A percentile compares a stretch with the other conserved stretches of the same genome.
Conservation (phyloP, 495 filamentous ascomycete species). For the Clohesyomyces aquaticus region DNA sequence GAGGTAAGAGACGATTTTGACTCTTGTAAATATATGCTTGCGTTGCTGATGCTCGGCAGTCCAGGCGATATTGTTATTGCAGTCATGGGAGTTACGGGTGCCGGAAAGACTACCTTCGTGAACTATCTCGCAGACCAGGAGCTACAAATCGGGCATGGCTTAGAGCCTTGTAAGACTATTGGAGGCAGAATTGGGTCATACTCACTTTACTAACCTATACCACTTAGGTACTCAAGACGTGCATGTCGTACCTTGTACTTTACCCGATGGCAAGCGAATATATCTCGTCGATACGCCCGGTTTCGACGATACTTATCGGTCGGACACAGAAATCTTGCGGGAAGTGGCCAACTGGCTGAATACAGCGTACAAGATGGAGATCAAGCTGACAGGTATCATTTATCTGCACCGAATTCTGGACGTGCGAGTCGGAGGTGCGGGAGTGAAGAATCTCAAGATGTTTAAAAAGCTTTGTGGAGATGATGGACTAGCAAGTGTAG, state of each 20-base stretch:
- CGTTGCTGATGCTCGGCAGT: neutral
- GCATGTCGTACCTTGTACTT: slow-evolving; percentile 16
- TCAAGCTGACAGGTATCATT: slow-evolving; percentile 25
- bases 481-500: slow-evolving; percentile 14
- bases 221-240: slow-evolving; percentile 16
- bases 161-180: slow-evolving; percentile 21
- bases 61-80: slow-evolving; percentile 39
- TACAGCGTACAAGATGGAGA: slow-evolving; percentile 1
- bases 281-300: slow-evolving; percentile 26
- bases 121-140: slow-evolving; percentile 16
- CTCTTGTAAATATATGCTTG: neutral
- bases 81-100: slow-evolving; percentile 42
- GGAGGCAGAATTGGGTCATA: neutral
- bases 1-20: too few relatives aligned
- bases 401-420: slow-evolving; percentile 24
- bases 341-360: slow-evolving; percentile 22
- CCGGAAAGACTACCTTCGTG: slow-evolving; percentile 28
- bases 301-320: slow-evolving; percentile 24
- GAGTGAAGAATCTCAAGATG: slow-evolving; percentile 20
- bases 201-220: neutral
- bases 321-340: slow-evolving; percentile 17
- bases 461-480: slow-evolving; percentile 29
- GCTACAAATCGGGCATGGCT: slow-evolving; percentile 15
- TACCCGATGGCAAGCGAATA: slow-evolving; percentile 7
- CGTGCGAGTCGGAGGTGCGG: neutral